phyloP scores from a whole-genome alignment of 106 monocot genomes.

The Dioscorea zingiberensis region DNA sequence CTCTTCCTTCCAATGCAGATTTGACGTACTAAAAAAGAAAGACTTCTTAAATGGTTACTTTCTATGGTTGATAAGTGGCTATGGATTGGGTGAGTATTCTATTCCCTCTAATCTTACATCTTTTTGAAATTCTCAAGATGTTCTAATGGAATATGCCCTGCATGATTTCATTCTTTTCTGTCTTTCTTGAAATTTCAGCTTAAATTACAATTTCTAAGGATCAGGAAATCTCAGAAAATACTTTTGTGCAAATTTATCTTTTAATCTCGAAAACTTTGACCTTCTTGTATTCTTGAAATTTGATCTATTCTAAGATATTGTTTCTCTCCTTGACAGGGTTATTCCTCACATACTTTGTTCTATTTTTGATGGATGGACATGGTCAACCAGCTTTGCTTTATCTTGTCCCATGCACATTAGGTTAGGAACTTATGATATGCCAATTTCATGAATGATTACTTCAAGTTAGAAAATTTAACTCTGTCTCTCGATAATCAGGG shows the following conservation, averaged over 20 bases:
- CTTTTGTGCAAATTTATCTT: too few species aligned
- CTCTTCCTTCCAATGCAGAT: conserved; percentile 28
- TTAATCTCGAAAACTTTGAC: too few species aligned
- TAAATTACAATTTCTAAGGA: too few species aligned
- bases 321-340: conserved; percentile 31
- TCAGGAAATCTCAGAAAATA: too few species aligned
- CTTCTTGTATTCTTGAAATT: too few species aligned
- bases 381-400: conserved; percentile 76
- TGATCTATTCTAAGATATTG: too few species aligned
- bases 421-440: conserved; percentile 11
- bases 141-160: too few species aligned
- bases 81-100: conserved; percentile 51
- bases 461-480: background rate
- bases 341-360: conserved; percentile 51
- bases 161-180: too few species aligned
- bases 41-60: conserved; percentile 51
- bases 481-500: conserved; percentile 23
- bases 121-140: background rate
- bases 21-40: conserved; percentile 45
- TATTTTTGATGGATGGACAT: conserved; percentile 66
- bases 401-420: conserved; percentile 72
- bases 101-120: background rate
- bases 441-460: background rate
- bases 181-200: too few species aligned
- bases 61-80: conserved; percentile 51